A percentile compares a stretch with the other conserved stretches of the same genome.
These are phyloP conservation scores for Aspergillus funiculosus DNA, from an alignment of 495 filamentous ascomycete genomes.

Conservation along the genomic window DNA sequence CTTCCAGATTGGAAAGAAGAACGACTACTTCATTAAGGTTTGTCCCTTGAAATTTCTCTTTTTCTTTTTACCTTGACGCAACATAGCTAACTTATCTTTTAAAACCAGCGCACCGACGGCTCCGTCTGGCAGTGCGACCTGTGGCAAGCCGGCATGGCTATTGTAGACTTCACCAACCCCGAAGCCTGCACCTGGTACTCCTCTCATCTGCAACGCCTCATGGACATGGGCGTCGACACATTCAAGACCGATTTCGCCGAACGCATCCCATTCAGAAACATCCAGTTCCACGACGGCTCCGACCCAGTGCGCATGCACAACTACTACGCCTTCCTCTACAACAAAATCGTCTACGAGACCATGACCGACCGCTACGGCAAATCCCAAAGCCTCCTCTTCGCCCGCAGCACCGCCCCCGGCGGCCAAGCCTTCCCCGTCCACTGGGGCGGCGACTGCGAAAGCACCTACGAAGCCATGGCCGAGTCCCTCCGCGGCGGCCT, in stretches of 20 bases:
- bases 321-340: constrained; percentile 67
- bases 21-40: constrained; percentile 62
- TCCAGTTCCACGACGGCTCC: constrained; percentile 51
- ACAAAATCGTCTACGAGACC: constrained; percentile 61
- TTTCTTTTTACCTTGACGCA: no score
- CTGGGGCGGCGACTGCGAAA: constrained; percentile 66
- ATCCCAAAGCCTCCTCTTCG: constrained; percentile 60
- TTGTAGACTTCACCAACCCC: constrained; percentile 70
- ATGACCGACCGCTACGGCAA: constrained; percentile 53
- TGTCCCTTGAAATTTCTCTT: no score
- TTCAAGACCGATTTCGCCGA: constrained; percentile 75
- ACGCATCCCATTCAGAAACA: constrained; percentile 57
- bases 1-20: constrained; percentile 57
- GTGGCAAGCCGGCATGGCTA: constrained; percentile 70
- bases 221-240: constrained; percentile 60
- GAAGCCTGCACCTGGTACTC: constrained; percentile 57
- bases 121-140: constrained; percentile 70
- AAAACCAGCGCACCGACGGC: constrained; percentile 50
- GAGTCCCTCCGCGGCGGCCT: constrained; percentile 67
- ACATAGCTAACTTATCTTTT: neutral
- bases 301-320: constrained; percentile 67
- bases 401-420: constrained; percentile 59
- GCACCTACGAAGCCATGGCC: constrained; percentile 66
- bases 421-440: constrained; percentile 63
- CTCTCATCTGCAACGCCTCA: constrained; percentile 51